phyloP scores from a whole-genome alignment of 176 grass and related monocot species.

The Zoysia japonica region DNA sequence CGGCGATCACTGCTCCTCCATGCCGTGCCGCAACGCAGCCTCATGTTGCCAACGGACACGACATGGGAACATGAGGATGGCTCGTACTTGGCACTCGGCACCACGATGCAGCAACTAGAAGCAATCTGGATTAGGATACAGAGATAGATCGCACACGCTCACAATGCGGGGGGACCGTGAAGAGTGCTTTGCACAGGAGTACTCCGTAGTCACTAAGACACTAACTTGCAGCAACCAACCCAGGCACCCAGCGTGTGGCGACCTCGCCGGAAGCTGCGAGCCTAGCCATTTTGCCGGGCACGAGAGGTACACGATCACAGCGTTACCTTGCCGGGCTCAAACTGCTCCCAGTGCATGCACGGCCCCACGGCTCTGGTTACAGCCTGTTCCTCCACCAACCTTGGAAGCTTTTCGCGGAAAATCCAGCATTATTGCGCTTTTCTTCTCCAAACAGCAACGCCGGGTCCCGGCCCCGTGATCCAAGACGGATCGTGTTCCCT shows the following conservation, averaged over 20 bases:
- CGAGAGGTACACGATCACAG: background rate
- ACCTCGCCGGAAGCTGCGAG: background rate
- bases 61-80: background rate
- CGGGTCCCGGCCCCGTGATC: constrained; percentile 17
- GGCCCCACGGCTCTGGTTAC: constrained; percentile 29
- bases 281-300: background rate
- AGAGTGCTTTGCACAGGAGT: too few species aligned
- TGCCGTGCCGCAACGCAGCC: background rate
- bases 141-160: constrained; percentile 10
- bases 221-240: too few species aligned
- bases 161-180: too few species aligned
- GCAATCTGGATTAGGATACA: constrained; percentile 1
- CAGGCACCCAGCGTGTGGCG: too few species aligned
- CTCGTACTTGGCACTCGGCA: background rate
- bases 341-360: constrained; percentile 8
- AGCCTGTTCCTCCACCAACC: constrained; percentile 51
- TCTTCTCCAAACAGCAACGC: constrained; percentile 26
- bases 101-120: constrained; percentile 17
- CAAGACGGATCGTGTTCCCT: constrained; percentile 21
- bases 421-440: constrained; percentile 38
- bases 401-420: constrained; percentile 37
- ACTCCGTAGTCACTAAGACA: too few species aligned
- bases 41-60: background rate
- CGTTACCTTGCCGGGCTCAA: background rate
- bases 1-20: background rate